Evolutionary conservation across 805 yeast species (phyloP).

Genomic region (Saccharomycopsis schoenii): DNA sequence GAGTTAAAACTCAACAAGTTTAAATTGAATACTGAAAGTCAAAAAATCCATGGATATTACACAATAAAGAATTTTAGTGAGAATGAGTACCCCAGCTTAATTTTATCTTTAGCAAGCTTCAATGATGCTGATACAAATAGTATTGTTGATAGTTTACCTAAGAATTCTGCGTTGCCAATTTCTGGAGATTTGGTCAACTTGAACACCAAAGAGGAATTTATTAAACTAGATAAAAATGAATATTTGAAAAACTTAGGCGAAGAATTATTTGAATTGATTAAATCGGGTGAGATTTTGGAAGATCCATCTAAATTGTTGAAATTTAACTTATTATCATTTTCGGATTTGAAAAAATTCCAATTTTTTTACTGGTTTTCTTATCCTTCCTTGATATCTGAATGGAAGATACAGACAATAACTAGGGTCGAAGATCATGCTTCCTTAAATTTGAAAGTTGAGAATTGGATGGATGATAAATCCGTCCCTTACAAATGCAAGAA

Average conservation of each 20-base stretch:
- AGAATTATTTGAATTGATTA: slow-evolving; percentile 24
- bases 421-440: background rate
- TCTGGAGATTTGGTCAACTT: slow-evolving; percentile 46
- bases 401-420: slow-evolving; percentile 27
- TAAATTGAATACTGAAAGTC: slow-evolving; percentile 47
- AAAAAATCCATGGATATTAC: slow-evolving; percentile 29
- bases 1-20: slow-evolving; percentile 63
- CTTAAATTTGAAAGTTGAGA: slow-evolving; percentile 18
- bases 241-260: slow-evolving; percentile 38
- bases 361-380: slow-evolving; percentile 86
- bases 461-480: slow-evolving; percentile 13
- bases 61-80: slow-evolving; percentile 24
- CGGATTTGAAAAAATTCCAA: slow-evolving; percentile 82
- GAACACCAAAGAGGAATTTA: slow-evolving; percentile 84
- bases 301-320: slow-evolving; percentile 33
- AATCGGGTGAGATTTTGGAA: slow-evolving; percentile 26
- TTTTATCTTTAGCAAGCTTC: slow-evolving; percentile 29
- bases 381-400: slow-evolving; percentile 51
- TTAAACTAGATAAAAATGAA: slow-evolving; percentile 49
- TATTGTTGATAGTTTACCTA: slow-evolving; percentile 14
- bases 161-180: slow-evolving; percentile 19
- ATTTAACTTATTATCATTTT: slow-evolving; percentile 55
- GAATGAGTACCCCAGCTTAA: slow-evolving; percentile 26
- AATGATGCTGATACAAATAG: slow-evolving; percentile 14
- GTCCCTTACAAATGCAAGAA: slow-evolving; percentile 20